Conservation (phyloP, 768 basidiomycete genomes). For the Amyloporia xantha region DNA sequence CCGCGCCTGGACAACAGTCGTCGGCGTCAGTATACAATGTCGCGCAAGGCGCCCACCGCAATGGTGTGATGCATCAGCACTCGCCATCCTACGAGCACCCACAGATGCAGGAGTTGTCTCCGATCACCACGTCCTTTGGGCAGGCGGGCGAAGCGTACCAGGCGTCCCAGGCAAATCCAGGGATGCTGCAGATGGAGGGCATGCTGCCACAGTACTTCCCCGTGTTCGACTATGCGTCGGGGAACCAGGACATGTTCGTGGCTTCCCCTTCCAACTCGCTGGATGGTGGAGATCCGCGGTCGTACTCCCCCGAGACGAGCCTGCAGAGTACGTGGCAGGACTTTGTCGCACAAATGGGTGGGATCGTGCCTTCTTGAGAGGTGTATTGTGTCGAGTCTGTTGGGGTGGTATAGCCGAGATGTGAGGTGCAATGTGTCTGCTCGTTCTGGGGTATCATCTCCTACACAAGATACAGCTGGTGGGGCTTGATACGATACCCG, state of each 20-base stretch:
- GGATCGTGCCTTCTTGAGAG: neutral
- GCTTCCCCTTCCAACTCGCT: slow-evolving; percentile 16
- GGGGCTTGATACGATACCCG: no score
- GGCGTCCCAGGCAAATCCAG: slow-evolving; percentile 2
- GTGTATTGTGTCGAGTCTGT: neutral
- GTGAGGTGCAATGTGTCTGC: no score
- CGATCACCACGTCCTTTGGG: slow-evolving; percentile 13
- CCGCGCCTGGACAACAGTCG: slow-evolving; percentile 19
- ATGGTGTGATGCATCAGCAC: slow-evolving; percentile 4
- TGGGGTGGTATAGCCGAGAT: no score
- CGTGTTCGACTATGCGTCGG: slow-evolving; percentile 57
- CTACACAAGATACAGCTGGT: no score
- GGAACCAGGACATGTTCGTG: slow-evolving; percentile 20
- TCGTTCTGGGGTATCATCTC: no score
- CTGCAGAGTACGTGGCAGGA: slow-evolving; percentile 28
- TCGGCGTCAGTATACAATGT: neutral
- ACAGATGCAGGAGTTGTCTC: slow-evolving; percentile 1
- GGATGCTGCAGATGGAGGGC: slow-evolving; percentile 17
- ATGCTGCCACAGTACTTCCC: slow-evolving; percentile 66
- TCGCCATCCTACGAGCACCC: slow-evolving; percentile 10
- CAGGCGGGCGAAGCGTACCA: slow-evolving; percentile 1
- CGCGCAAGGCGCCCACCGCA: neutral
- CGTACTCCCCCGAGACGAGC: slow-evolving; percentile 29
- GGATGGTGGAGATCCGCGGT: slow-evolving; percentile 24
- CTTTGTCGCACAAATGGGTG: slow-evolving; percentile 23